Base-by-base conservation (phyloP, 2,329 filamentous ascomycete species). In the Diplodia scrobiculata region DNA sequence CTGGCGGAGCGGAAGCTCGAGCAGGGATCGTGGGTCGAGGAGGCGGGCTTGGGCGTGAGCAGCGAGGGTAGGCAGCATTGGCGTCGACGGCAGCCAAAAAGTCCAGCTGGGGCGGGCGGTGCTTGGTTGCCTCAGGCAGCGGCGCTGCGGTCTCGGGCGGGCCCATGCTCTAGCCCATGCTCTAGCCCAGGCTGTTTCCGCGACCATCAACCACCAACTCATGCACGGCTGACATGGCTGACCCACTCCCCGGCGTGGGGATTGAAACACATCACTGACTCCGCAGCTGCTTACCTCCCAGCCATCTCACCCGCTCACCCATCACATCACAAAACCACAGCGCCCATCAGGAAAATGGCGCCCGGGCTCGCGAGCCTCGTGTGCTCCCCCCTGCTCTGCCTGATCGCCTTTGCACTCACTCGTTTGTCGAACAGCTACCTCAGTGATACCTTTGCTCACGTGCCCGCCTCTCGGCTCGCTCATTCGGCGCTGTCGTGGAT, bases 181-280 rank as follows among this genome's bases (percentile, higher is more conserved):
- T 34, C 54, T 19, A 21, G 13, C 19, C 29, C 29, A 6, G 6
- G 29, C 11, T 36, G 11, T 47, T 17, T 6, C 38, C 29, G 29
- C 41, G 41, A 50, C 58, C 41, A 19, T n/a, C 55, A 50, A 38
- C 58, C 58, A 50, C 58, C 58, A 29, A 51, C 58, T 25, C 58
- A 50, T 50, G 45, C 58, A 45, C 27, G 5, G 58, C 58, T 62
- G 58, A 62, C 58, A 34, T 25, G 27, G 58, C 38, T 50, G 45
- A 62, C 58, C 45, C 41, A 62, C 10, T 45, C 45, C 27, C 27
- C 10, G 27, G 27, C 11, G 21, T n/a, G 32, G 2, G 32, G 27
- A 32, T 36, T 36, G 58, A 62, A 50, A 62, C 58, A 50, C 21
- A 50, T 58, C 34, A 58, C 38, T 59, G 21, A 47, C 58, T 51